These are phyloP conservation scores for Epithele typhae DNA, from an alignment of 768 basidiomycete genomes.

Conservation along the genomic window DNA sequence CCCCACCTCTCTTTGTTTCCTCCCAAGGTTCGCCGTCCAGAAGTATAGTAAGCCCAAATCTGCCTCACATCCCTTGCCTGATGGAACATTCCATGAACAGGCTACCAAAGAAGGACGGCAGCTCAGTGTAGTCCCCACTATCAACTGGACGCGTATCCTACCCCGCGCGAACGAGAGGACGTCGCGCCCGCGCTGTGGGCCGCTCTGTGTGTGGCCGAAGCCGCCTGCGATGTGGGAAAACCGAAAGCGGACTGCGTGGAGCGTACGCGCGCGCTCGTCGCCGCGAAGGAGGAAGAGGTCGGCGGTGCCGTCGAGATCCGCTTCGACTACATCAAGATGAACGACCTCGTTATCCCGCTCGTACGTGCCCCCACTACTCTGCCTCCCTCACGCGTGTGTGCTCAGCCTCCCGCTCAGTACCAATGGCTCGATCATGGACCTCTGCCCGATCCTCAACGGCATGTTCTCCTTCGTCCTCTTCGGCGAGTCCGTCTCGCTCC, in stretches of 20 bases:
- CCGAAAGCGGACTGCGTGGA: constrained; percentile 47
- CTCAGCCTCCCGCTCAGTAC: constrained; percentile 63
- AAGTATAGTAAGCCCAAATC: too few species aligned
- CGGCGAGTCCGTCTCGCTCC: constrained; percentile 86
- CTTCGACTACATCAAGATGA: constrained; percentile 87
- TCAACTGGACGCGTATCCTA: constrained; percentile 62
- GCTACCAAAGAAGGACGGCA: too few species aligned
- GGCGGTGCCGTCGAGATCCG: constrained; percentile 42
- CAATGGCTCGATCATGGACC: constrained; percentile 68
- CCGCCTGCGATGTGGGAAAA: constrained; percentile 49
- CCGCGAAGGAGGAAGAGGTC: constrained; percentile 15
- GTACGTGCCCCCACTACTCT: too few species aligned
- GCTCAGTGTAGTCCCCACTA: too few species aligned
- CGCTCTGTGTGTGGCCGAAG: constrained; percentile 58
- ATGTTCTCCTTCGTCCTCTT: constrained; percentile 98
- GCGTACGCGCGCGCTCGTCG: constrained; percentile 39
- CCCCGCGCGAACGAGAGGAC: constrained; percentile 51
- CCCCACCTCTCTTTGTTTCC: too few species aligned
- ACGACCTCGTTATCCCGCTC: constrained; percentile 29
- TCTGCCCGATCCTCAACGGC: constrained; percentile 85
- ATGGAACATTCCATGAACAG: too few species aligned
- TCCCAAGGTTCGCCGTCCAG: too few species aligned
- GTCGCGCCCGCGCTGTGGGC: constrained; percentile 63
- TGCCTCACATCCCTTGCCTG: too few species aligned
- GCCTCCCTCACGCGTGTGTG: too few species aligned